phyloP scores from a whole-genome alignment of 2,329 filamentous ascomycete genomes.

The Lecanicillium sp. region DNA sequence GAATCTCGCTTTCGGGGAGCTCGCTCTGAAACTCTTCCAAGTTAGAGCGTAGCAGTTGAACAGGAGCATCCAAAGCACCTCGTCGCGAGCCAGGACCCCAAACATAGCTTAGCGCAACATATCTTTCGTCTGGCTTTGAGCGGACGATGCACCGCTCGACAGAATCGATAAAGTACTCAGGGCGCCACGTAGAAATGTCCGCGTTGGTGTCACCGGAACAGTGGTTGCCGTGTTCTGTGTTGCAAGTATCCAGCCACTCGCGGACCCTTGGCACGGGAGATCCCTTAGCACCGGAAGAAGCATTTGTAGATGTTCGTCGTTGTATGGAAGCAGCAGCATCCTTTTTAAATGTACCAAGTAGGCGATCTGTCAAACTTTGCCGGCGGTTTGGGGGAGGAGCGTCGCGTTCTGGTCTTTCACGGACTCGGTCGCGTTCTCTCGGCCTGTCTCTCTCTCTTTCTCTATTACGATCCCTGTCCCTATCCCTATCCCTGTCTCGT shows the following conservation, averaged over 20 bases:
- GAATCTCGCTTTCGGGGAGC: conserved; percentile 29
- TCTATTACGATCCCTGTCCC: conserved; percentile 14
- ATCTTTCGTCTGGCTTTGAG: conserved; percentile 29
- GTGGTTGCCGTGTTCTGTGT: conserved; percentile 31
- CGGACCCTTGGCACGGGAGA: conserved; percentile 30
- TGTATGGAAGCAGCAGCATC: conserved; percentile 17
- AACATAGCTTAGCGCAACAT: conserved; percentile 38
- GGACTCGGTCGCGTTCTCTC: conserved; percentile 11
- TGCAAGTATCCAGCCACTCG: conserved; percentile 35
- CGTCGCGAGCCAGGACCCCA: conserved; percentile 25
- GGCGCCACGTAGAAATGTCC: conserved; percentile 26
- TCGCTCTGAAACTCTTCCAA: conserved; percentile 25
- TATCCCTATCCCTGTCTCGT: conserved; percentile 5
- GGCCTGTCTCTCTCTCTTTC: conserved; percentile 9
- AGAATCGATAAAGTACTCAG: conserved; percentile 32
- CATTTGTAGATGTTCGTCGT: conserved; percentile 22
- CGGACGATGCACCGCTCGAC: conserved; percentile 30
- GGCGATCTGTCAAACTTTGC: conserved; percentile 31
- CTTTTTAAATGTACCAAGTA: conserved; percentile 26
- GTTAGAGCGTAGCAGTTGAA: conserved; percentile 27
- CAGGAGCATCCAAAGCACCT: conserved; percentile 16
- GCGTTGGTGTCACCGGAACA: conserved; percentile 21
- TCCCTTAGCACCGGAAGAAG: conserved; percentile 16
- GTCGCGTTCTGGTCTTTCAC: conserved; percentile 2
- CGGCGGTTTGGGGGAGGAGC: conserved; percentile 24